A percentile compares a stretch with the other conserved stretches of the same genome.
phyloP scores from a whole-genome alignment of 1,284 basidiomycete species.

The Microbotryum intermedium region DNA sequence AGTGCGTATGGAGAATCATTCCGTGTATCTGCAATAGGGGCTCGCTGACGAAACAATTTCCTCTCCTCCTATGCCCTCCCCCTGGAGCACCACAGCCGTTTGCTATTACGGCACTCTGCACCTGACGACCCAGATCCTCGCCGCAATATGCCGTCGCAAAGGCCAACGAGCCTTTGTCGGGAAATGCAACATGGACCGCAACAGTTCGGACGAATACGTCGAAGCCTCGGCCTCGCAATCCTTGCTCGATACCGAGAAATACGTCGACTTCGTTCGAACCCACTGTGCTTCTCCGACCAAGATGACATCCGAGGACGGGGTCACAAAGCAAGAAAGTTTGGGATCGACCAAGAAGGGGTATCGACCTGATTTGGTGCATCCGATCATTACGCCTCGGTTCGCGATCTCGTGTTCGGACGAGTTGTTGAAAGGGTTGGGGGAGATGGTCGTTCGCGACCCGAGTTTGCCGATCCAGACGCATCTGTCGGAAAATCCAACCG shows the following conservation, averaged over 20 bases:
- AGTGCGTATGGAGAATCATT: neutral
- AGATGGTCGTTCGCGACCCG: conserved; percentile 43
- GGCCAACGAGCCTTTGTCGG: conserved; percentile 85
- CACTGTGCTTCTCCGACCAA: conserved; percentile 32
- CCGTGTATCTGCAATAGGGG: neutral
- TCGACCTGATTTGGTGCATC: conserved; percentile 54
- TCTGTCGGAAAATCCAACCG: conserved; percentile 72
- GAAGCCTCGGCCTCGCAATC: conserved; percentile 48
- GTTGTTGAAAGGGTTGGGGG: conserved; percentile 59
- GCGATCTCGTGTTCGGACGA: conserved; percentile 78
- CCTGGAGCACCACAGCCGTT: conserved; percentile 72
- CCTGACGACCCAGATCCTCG: conserved; percentile 67
- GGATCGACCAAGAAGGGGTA: neutral
- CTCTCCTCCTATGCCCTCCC: neutral
- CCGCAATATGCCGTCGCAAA: conserved; percentile 58
- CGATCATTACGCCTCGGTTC: conserved; percentile 88
- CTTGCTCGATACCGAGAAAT: conserved; percentile 58
- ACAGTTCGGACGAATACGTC: conserved; percentile 61
- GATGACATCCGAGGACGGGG: conserved; percentile 8
- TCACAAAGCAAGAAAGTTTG: too few species aligned
- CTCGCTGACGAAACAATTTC: too few species aligned
- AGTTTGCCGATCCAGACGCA: conserved; percentile 81
- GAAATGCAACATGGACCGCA: conserved; percentile 87
- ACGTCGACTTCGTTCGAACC: conserved; percentile 59
- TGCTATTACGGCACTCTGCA: conserved; percentile 87